Evolutionary conservation across 2,329 filamentous ascomycete species (phyloP).

Genomic region (Blastomyces silverae): DNA sequence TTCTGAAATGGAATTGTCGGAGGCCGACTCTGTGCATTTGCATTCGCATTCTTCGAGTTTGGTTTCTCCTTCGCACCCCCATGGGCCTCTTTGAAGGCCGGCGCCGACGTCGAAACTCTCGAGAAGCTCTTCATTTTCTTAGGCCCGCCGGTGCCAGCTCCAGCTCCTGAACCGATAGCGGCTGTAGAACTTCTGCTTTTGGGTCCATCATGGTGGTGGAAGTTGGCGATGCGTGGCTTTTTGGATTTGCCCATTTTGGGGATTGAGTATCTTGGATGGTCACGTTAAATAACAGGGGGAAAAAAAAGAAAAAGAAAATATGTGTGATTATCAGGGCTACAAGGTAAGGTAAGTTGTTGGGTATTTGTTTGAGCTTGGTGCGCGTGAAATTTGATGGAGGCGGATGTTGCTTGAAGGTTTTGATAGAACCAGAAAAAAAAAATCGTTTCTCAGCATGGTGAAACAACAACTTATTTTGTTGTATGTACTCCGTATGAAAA

Average conservation of each 20-base stretch:
- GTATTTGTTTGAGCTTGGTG: background rate
- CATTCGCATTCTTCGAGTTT: slow-evolving; percentile 20
- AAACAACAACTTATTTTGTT: background rate
- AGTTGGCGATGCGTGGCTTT: slow-evolving; percentile 21
- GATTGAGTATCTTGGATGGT: background rate
- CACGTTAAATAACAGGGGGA: background rate
- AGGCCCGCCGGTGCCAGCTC: background rate
- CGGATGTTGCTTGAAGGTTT: background rate
- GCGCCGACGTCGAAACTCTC: slow-evolving; percentile 24
- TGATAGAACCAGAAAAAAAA: background rate
- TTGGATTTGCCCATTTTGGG: slow-evolving; percentile 26
- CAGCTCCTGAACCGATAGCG: background rate
- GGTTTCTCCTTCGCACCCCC: slow-evolving; percentile 17
- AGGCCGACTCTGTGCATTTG: slow-evolving; percentile 17
- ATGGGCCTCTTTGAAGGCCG: slow-evolving; percentile 1
- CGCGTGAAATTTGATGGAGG: background rate
- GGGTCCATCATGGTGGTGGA: slow-evolving; percentile 15
- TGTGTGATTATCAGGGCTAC: background rate
- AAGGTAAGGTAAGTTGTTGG: background rate
- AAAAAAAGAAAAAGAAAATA: background rate
- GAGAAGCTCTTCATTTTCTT: slow-evolving; percentile 30
- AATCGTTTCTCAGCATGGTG: background rate
- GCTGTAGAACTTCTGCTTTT: slow-evolving; percentile 2
- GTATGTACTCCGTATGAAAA: too few relatives aligned
- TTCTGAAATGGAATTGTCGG: slow-evolving; percentile 38